Evolutionary conservation across 768 basidiomycete species (phyloP).

Genomic region (Mycena haematopus): DNA sequence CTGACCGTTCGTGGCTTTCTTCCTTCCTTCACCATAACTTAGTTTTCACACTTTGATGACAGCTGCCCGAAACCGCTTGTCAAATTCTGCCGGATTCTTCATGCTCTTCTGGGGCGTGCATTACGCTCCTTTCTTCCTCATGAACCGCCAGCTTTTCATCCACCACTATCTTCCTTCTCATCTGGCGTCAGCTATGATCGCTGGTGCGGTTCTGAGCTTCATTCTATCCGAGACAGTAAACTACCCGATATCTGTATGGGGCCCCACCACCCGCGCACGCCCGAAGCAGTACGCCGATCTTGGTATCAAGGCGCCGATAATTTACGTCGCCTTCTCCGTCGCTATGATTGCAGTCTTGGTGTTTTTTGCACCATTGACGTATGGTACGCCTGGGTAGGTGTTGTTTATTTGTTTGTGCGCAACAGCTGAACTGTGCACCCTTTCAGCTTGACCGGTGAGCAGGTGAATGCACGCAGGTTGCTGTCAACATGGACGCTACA

Average conservation of each 20-base stretch:
- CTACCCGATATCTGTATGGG: conserved; percentile 84
- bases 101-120: conserved; percentile 93
- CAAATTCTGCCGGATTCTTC: conserved; percentile 98
- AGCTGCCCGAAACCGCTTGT: conserved; percentile 93
- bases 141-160: conserved; percentile 95
- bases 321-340: conserved; percentile 62
- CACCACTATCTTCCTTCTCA: conserved; percentile 99
- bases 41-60: conserved; percentile 18
- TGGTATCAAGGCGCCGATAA: conserved; percentile 76
- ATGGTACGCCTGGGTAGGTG: conserved; percentile 93
- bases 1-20: conserved; percentile 70
- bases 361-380: conserved; percentile 90
- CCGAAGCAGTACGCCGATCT: conserved; percentile 71
- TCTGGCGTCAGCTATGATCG: conserved; percentile 88
- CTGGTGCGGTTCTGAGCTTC: conserved; percentile 91
- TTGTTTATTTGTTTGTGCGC: conserved; percentile 9
- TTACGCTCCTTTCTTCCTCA: conserved; percentile 97
- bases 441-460: conserved; percentile 78
- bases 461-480: conserved; percentile 84
- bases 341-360: conserved; percentile 69
- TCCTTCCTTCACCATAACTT: neutral
- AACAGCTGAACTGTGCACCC: conserved; percentile 26
- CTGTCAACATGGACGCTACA: conserved; percentile 94
- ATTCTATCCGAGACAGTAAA: conserved; percentile 90
- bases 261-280: conserved; percentile 65